A percentile compares a stretch with the other conserved stretches of the same genome.
phyloP scores from a whole-genome alignment of 2,329 filamentous ascomycete species.

The Cordyceps cateniannulata region DNA sequence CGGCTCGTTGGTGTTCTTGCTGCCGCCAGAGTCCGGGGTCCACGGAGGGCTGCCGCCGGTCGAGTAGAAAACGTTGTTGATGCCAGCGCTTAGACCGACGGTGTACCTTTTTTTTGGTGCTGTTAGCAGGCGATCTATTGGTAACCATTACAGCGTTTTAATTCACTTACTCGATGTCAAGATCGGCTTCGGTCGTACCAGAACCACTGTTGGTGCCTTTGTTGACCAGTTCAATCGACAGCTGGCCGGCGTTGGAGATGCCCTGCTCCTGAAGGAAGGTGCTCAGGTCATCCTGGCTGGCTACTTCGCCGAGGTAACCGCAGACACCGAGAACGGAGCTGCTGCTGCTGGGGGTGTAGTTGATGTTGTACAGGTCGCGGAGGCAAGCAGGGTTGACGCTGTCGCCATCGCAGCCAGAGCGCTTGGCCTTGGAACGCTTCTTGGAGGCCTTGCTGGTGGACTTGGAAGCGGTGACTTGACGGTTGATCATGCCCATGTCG shows the following conservation, averaged over 20 bases:
- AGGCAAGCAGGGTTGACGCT: conserved; percentile 1
- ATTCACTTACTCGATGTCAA: background rate
- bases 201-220: background rate
- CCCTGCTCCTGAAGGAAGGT: background rate
- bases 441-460: background rate
- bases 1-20: conserved; percentile 12
- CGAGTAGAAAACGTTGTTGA: conserved; percentile 11
- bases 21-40: conserved; percentile 4
- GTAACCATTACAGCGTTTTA: too few species aligned
- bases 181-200: conserved; percentile 7
- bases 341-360: conserved; percentile 4
- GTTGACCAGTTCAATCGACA: conserved; percentile 6
- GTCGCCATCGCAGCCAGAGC: background rate
- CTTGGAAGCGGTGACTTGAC: background rate
- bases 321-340: conserved; percentile 3
- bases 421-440: background rate
- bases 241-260: background rate
- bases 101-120: background rate
- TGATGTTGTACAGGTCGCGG: conserved; percentile 4
- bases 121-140: background rate
- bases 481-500: conserved; percentile 8
- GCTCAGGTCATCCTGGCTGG: background rate
- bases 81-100: conserved; percentile 3
- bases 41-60: conserved; percentile 8
- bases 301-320: conserved; percentile 4